Conservation (phyloP, 1,284 basidiomycete genomes). For the Mycena sp. region DNA sequence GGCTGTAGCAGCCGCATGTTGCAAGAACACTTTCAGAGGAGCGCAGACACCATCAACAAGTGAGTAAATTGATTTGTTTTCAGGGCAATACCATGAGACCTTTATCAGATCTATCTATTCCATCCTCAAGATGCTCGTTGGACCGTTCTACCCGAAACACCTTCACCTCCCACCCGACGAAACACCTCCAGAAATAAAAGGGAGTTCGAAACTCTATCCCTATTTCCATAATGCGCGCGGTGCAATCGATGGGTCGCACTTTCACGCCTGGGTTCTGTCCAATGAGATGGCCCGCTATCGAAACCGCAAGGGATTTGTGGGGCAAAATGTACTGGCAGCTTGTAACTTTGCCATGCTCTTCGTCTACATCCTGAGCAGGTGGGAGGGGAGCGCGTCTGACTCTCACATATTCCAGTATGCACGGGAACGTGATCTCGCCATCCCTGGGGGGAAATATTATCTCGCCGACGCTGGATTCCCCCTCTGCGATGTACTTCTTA, state of each 20-base stretch:
- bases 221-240: slow-evolving; percentile 28
- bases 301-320: slow-evolving; percentile 30
- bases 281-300: slow-evolving; percentile 26
- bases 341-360: slow-evolving; percentile 31
- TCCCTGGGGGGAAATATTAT: slow-evolving; percentile 26
- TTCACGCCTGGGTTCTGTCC: slow-evolving; percentile 32
- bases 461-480: slow-evolving; percentile 47
- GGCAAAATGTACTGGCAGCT: slow-evolving; percentile 34
- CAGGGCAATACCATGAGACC: not conserved
- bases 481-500: slow-evolving; percentile 39
- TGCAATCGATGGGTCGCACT: slow-evolving; percentile 32
- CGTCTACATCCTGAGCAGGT: slow-evolving; percentile 35
- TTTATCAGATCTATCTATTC: slow-evolving; percentile 25
- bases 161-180: slow-evolving; percentile 28
- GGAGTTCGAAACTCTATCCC: slow-evolving; percentile 28
- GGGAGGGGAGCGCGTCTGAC: slow-evolving; percentile 42
- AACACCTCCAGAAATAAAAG: slow-evolving; percentile 23
- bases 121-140: slow-evolving; percentile 25
- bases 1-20: slow-evolving; percentile 26
- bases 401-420: slow-evolving; percentile 15
- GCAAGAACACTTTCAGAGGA: slow-evolving; percentile 37
- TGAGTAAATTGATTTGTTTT: slow-evolving; percentile 10
- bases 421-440: slow-evolving; percentile 1
- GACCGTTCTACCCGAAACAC: slow-evolving; percentile 30
- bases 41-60: slow-evolving; percentile 39